Evolutionary conservation across 1,284 basidiomycete genomes (phyloP), one percentile per base, ranked within the genome.

Genomic region (Pulchroboletus neoregius): DNA sequence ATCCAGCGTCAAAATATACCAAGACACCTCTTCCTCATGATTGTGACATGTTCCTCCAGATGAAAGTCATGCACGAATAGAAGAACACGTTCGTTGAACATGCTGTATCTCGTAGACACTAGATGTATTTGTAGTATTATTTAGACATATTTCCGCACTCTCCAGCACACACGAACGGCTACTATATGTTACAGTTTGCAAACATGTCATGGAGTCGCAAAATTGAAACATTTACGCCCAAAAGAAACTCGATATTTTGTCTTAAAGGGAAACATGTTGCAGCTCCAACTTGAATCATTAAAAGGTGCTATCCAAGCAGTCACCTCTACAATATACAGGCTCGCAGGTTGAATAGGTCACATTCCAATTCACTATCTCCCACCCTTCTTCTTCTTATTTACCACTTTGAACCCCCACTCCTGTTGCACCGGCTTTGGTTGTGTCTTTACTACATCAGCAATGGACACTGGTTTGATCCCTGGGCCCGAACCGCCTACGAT

Each of bases 361-460:
- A 20, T 30, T 20, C 40, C 43, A 24, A 26, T 22, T 52, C 41
- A 77, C 24, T 69, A 53, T 42, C 71, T 68, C 9, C 79, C 78
- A n/a, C 87, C 82, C 73, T 91, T 92, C 71, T 87, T 91, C 75
- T 93, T 94, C 73, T 92, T 91, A 68, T 92, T 93, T 43, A 94
- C 91, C 12, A 93, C 87, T 70, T 92, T 93, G 75, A 91, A 93
- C 5, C 82, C 82, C 79, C 89, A 87, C 64, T 94, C 91, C 37
- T 78, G 74, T 38, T 75, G 80, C 43, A 80, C 71, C 11, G 82
- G 74, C 69, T 91, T 93, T 2, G 91, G 91, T 58, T 88, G 84
- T 9, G 87, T 79, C 71, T 92, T 94, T 50, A 94, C 91, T 2
- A 94, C 90, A 53, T 91, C 89, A 11, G 89, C 89, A 50, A 91